phyloP scores from a whole-genome alignment of 208 protist species.

The Naegleria fowleri region DNA sequence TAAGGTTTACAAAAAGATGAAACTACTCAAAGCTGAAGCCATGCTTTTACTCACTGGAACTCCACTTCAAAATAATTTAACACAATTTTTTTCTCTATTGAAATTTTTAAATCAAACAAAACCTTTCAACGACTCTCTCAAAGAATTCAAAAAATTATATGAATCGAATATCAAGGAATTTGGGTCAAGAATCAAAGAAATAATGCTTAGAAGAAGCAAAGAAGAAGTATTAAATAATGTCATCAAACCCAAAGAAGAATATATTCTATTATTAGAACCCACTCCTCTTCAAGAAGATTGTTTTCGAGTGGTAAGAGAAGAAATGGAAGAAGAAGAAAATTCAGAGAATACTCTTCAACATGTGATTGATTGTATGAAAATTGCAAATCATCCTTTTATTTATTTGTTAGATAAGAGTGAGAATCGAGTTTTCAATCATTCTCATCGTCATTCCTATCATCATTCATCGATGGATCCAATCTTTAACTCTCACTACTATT shows the following conservation, averaged over 20 bases:
- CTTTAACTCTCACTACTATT: neutral
- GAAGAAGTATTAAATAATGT: neutral
- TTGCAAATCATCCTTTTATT: neutral
- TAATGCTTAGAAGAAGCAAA: neutral
- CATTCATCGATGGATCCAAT: neutral
- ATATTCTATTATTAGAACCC: neutral
- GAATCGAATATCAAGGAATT: neutral
- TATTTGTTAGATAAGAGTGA: neutral
- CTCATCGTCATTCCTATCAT: no score
- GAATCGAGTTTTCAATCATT: no score
- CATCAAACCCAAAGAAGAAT: neutral
- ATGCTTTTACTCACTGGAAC: conserved; percentile 87
- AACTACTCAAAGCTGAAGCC: conserved; percentile 39
- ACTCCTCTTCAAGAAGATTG: neutral
- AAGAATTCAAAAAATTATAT: neutral
- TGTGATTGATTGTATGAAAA: neutral
- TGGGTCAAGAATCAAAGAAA: neutral
- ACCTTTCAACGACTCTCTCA: neutral
- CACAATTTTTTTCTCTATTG: conserved; percentile 96
- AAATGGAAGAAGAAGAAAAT: neutral
- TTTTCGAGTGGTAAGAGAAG: neutral
- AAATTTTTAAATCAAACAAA: conserved; percentile 31
- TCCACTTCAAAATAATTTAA: conserved; percentile 94
- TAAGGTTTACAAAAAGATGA: conserved; percentile 47
- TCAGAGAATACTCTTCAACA: neutral